phyloP scores from a whole-genome alignment of 163 green algal species.

The Scenedesmus sp. region DNA sequence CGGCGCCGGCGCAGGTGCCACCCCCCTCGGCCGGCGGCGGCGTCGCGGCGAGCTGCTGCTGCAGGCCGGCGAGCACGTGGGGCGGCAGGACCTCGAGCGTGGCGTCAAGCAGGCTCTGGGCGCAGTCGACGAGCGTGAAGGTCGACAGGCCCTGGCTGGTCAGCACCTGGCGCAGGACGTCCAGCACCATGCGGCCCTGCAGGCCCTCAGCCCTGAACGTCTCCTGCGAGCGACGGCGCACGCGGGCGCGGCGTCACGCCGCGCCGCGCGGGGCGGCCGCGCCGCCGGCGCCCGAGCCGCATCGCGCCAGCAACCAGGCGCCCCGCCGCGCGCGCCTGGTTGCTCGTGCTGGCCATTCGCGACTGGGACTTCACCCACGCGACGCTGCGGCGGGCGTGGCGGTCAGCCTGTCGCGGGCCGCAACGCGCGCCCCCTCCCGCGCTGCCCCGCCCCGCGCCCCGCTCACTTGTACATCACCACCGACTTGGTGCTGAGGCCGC shows the following conservation, averaged over 20 bases:
- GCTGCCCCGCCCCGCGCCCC: too few relatives aligned
- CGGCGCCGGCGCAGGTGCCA: too few relatives aligned
- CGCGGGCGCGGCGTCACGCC: too few relatives aligned
- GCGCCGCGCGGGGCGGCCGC: too few relatives aligned
- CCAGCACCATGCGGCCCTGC: slow-evolving; percentile 65
- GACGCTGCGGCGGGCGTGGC: background rate
- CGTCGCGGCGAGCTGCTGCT: slow-evolving; percentile 40
- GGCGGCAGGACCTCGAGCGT: slow-evolving; percentile 77
- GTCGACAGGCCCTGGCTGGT: slow-evolving; percentile 72
- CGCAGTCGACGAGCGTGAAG: slow-evolving; percentile 85
- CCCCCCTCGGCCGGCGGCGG: slow-evolving; percentile 2
- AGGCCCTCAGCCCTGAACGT: slow-evolving; percentile 40
- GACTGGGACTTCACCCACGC: slow-evolving; percentile 81
- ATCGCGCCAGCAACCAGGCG: too few relatives aligned
- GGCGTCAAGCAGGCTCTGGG: slow-evolving; percentile 67
- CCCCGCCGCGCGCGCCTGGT: slow-evolving; percentile 77
- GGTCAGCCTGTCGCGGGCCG: too few relatives aligned
- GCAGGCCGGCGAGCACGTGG: slow-evolving; percentile 48
- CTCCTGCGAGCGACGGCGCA: too few relatives aligned
- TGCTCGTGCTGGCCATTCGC: slow-evolving; percentile 79
- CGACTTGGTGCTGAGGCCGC: slow-evolving; percentile 18
- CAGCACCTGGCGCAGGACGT: slow-evolving; percentile 74
- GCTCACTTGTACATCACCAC: slow-evolving; percentile 68
- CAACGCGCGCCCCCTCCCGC: too few relatives aligned
- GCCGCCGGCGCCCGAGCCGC: too few relatives aligned